Conservation (phyloP, 805 yeast genomes). For the Wickerhamomyces canadensis region DNA sequence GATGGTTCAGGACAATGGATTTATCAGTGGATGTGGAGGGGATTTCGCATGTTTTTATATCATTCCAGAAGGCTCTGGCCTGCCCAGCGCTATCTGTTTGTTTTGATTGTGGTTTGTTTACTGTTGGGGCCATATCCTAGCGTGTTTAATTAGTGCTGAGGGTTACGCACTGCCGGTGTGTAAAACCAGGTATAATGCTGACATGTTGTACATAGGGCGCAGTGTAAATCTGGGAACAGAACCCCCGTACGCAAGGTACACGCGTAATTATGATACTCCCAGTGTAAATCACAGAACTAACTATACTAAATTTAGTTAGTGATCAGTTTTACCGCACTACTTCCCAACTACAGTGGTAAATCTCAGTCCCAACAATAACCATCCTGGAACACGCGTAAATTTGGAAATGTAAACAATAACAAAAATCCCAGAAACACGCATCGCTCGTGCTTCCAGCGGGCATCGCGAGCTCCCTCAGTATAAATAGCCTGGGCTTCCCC, state of each 20-base stretch:
- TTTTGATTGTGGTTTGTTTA: not conserved
- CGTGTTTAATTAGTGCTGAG: too few relatives aligned
- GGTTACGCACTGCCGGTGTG: too few relatives aligned
- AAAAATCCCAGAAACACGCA: too few relatives aligned
- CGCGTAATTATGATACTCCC: too few relatives aligned
- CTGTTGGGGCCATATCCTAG: not conserved
- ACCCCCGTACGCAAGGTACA: not conserved
- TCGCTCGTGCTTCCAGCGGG: too few relatives aligned
- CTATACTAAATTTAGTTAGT: not conserved
- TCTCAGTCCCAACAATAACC: not conserved
- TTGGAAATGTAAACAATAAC: constrained; percentile 1
- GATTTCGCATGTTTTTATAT: not conserved
- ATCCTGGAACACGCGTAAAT: not conserved
- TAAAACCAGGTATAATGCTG: too few relatives aligned
- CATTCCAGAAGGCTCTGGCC: not conserved
- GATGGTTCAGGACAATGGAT: constrained; percentile 5
- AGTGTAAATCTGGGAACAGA: not conserved
- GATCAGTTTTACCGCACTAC: not conserved
- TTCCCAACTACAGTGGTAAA: not conserved
- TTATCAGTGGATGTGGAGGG: not conserved
- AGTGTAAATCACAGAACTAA: not conserved
- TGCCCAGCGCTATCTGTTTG: not conserved
- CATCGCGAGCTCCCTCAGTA: too few relatives aligned
- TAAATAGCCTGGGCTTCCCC: too few relatives aligned
- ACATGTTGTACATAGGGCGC: too few relatives aligned